phyloP scores from a whole-genome alignment of 345 rosid genomes.

The Sonneratia caseolaris region DNA sequence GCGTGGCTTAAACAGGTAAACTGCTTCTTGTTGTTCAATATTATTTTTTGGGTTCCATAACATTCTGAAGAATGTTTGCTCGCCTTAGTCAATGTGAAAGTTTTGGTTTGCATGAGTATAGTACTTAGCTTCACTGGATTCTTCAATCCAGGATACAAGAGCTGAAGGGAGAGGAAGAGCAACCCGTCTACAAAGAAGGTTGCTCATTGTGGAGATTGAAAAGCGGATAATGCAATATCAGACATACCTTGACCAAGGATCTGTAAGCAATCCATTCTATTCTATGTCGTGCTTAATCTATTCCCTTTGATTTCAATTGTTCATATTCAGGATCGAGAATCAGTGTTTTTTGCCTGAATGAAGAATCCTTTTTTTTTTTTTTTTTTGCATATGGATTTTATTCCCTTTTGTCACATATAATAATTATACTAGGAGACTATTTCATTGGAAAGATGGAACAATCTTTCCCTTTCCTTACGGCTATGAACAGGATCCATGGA shows the following conservation, averaged over 20 bases:
- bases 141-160: constrained; percentile 52
- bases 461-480: neutral
- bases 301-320: neutral
- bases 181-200: constrained; percentile 75
- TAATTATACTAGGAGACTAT: neutral
- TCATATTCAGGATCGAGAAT: neutral
- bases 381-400: neutral
- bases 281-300: neutral
- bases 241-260: constrained; percentile 59
- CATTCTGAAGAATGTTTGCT: neutral
- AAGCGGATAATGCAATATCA: constrained; percentile 75
- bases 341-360: too few relatives aligned
- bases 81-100: neutral
- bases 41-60: neutral
- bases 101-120: neutral
- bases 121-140: neutral
- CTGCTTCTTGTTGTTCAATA: neutral
- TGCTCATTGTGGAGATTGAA: constrained; percentile 73
- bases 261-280: constrained; percentile 34
- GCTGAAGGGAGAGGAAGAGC: constrained; percentile 91
- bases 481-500: neutral
- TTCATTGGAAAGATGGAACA: neutral
- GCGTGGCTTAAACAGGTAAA: constrained; percentile 72
- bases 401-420: neutral
- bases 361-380: too few relatives aligned